Evolutionary conservation across 2,329 filamentous ascomycete genomes (phyloP).

Genomic region (Delphinella strobiligena): DNA sequence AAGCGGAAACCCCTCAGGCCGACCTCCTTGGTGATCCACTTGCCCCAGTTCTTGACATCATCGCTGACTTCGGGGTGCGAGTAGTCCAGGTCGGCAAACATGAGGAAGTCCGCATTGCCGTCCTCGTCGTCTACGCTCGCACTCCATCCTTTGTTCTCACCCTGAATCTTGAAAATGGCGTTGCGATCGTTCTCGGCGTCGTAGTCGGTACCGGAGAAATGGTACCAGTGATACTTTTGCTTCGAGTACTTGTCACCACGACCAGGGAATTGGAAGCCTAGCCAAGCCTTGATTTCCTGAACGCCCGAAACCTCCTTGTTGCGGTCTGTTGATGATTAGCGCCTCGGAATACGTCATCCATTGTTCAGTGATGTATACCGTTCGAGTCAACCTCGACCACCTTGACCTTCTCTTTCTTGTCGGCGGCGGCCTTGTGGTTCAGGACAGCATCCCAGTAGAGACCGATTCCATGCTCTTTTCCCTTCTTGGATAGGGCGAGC

Average conservation of each 20-base stretch:
- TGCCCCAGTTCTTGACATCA: conserved; percentile 54
- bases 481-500: conserved; percentile 36
- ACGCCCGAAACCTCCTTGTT: conserved; percentile 39
- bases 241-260: conserved; percentile 46
- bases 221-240: conserved; percentile 52
- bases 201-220: conserved; percentile 55
- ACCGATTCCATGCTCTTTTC: conserved; percentile 41
- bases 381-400: conserved; percentile 48
- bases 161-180: conserved; percentile 51
- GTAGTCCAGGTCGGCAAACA: conserved; percentile 59
- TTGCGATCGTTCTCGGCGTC: conserved; percentile 42
- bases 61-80: conserved; percentile 46
- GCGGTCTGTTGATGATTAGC: conserved; percentile 34
- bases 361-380: conserved; percentile 4
- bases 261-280: conserved; percentile 52
- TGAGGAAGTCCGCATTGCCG: conserved; percentile 54
- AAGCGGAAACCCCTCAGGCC: conserved; percentile 52
- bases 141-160: conserved; percentile 51
- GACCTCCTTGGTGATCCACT: conserved; percentile 49
- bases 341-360: not conserved
- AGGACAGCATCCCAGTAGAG: conserved; percentile 59
- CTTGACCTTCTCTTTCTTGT: conserved; percentile 48
- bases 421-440: conserved; percentile 58
- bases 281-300: conserved; percentile 52
- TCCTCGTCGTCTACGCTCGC: conserved; percentile 46